These are phyloP conservation scores for Blastomyces gilchristii DNA, from an alignment of 2,329 filamentous ascomycete genomes.

Conservation along the genomic window DNA sequence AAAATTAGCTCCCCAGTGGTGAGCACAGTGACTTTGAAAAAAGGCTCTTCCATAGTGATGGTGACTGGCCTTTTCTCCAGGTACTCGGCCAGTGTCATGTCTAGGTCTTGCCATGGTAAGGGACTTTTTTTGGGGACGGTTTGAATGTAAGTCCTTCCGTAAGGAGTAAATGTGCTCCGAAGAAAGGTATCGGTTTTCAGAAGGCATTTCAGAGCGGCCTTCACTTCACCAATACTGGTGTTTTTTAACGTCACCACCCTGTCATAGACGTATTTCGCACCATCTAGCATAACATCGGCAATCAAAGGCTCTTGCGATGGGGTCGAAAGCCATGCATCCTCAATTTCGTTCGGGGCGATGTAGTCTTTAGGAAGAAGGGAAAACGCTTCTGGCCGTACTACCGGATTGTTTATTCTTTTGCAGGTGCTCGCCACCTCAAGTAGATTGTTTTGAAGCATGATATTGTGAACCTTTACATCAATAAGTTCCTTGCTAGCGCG, in stretches of 20 bases:
- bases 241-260: background rate
- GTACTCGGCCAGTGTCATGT: constrained; percentile 12
- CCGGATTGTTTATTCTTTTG: background rate
- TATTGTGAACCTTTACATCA: constrained; percentile 9
- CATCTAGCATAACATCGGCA: background rate
- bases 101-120: constrained; percentile 11
- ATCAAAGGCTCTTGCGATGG: constrained; percentile 1
- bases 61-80: constrained; percentile 8
- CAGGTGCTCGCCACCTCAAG: background rate
- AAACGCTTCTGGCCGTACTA: background rate
- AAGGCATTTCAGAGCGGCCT: constrained; percentile 8
- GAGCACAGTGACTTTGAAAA: constrained; percentile 14
- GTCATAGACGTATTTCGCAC: background rate
- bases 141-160: constrained; percentile 12
- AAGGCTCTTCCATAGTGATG: constrained; percentile 11
- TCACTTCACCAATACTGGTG: constrained; percentile 1
- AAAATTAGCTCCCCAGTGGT: constrained; percentile 18
- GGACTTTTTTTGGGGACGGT: constrained; percentile 9
- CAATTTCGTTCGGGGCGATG: background rate
- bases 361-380: constrained; percentile 1
- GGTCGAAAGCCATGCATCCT: background rate
- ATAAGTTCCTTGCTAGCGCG: constrained; percentile 6
- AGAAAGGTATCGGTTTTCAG: constrained; percentile 8
- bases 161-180: constrained; percentile 12
- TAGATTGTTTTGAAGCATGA: constrained; percentile 9